These are phyloP conservation scores for Crucibulum laeve DNA, from an alignment of 768 basidiomycete species.

Conservation along the genomic window DNA sequence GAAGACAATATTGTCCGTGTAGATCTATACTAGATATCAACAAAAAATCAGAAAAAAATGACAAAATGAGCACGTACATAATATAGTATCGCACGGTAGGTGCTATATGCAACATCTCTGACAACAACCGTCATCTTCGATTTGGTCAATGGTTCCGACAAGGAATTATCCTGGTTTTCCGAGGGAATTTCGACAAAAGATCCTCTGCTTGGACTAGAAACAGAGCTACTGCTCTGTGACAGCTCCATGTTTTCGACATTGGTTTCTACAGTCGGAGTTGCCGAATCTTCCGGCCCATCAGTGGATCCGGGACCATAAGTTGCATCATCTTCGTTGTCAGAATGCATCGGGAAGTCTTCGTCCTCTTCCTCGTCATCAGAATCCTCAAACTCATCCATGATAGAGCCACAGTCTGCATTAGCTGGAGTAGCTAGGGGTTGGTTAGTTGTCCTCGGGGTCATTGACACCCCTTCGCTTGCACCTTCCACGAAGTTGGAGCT, in stretches of 20 bases:
- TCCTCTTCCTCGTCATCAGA: constrained; percentile 39
- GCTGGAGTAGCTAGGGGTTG: constrained; percentile 15
- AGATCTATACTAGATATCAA: constrained; percentile 46
- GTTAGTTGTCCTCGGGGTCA: constrained; percentile 16
- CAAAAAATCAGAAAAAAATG: neutral
- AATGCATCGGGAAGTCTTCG: neutral
- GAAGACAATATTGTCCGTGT: constrained; percentile 81
- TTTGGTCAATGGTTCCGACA: neutral
- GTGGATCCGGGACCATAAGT: too few relatives aligned
- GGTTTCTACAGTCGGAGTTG: too few relatives aligned
- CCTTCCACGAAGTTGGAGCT: constrained; percentile 66
- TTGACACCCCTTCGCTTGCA: constrained; percentile 20
- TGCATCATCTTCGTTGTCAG: neutral
- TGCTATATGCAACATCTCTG: constrained; percentile 43
- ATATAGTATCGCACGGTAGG: constrained; percentile 54
- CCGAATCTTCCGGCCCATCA: too few relatives aligned
- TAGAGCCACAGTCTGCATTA: constrained; percentile 21
- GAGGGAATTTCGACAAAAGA: too few relatives aligned
- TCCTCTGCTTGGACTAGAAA: too few relatives aligned
- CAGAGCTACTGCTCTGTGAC: too few relatives aligned
- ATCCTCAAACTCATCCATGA: constrained; percentile 48
- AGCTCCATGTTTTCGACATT: too few relatives aligned
- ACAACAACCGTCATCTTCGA: constrained; percentile 34
- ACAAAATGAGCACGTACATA: constrained; percentile 47
- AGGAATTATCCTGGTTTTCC: too few relatives aligned